Base-by-base conservation (phyloP, 2,329 filamentous ascomycete genomes). In the Neoscytalidium dimidiatum region DNA sequence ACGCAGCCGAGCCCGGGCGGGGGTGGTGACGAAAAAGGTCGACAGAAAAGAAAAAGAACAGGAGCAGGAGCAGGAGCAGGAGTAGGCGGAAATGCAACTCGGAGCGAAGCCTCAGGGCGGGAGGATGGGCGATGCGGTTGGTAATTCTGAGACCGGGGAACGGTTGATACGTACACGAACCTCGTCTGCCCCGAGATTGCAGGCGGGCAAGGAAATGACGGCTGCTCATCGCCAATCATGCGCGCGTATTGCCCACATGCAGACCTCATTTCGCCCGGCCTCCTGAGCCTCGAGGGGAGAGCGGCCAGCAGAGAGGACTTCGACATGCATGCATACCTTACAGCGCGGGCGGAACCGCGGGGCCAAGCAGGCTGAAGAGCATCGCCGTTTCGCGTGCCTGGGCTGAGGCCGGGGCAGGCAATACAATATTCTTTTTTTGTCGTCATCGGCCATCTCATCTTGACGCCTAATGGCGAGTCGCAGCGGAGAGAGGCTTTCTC, bases 111-210 rank as follows among this genome's bases (percentile, higher is more conserved):
- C 19, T 35, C 44, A 26, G 19, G 9, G 44, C 46, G 46, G 33
- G 33, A 53, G 52, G 35, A 41, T 38, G 31, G 14, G 29, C 21
- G 19, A 44, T 19, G 41, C 41, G 17, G 44, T 26, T 48, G 49
- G 52, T 31, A 58, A 44, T 17, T 43, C 35, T 60, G 56, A 60
- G 56, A 60, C 56, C 56, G 56, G 56, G 56, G 41, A 46, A 26
- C 38, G 38, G 8, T 41, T 33, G 38, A 31, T 44, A 23, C 56
- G 35, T 33, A 60, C 56, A 46, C 56, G 41, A 41, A 46, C 26
- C 61, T 64, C 61, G 49, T 64, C 61, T 56, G 11, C 43, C 41
- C 60, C 60, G 60, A 62, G 60, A 62, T 62, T 62, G 46, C 60
- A 62, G 60, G 38, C 38, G 38, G 38, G 38, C 38, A 41, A n/a